phyloP scores from a whole-genome alignment of 805 yeast species.

The Myxozyma monticola region DNA sequence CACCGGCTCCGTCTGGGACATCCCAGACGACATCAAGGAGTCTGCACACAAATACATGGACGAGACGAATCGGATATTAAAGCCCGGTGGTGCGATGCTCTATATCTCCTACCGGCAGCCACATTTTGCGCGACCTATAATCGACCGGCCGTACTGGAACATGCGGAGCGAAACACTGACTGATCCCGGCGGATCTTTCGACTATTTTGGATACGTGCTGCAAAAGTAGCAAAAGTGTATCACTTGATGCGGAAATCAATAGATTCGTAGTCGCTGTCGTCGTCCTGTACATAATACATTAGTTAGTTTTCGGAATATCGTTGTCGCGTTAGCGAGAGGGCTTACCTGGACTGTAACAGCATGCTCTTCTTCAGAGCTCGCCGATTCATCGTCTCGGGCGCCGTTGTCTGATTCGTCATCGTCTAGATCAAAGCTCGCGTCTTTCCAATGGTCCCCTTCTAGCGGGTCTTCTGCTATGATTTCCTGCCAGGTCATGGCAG shows the following conservation, averaged over 20 bases:
- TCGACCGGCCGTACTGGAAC: conserved; percentile 31
- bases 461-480: conserved; percentile 36
- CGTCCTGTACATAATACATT: no score
- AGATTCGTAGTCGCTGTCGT: conserved; percentile 21
- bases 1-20: conserved; percentile 35
- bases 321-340: no score
- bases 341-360: no score
- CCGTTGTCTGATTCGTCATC: conserved; percentile 9
- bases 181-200: conserved; percentile 29
- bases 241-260: conserved; percentile 20
- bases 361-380: neutral
- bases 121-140: conserved; percentile 32
- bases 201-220: conserved; percentile 29
- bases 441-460: conserved; percentile 37
- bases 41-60: conserved; percentile 31
- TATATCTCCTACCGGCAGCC: conserved; percentile 36
- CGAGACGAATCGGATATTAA: conserved; percentile 33
- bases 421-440: conserved; percentile 4
- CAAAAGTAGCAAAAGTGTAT: conserved; percentile 7
- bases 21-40: conserved; percentile 31
- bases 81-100: conserved; percentile 28
- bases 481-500: conserved; percentile 32
- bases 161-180: conserved; percentile 19
- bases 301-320: no score
- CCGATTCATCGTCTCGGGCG: conserved; percentile 6